Conservation (phyloP, 768 basidiomycete genomes). For the Boletus reticulatus region DNA sequence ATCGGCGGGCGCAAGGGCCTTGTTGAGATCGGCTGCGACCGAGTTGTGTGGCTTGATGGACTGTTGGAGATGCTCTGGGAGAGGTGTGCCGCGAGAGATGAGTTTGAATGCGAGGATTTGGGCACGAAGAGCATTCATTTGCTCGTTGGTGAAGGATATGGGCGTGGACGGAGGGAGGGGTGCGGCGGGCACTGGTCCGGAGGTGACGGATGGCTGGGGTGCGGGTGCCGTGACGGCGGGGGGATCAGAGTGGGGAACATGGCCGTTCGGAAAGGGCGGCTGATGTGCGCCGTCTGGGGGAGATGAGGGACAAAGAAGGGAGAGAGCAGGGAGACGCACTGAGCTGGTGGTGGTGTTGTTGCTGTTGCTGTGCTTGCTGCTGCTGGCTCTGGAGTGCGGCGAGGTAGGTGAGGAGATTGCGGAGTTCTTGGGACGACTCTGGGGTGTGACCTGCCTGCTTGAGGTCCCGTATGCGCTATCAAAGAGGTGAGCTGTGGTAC, state of each 20-base stretch:
- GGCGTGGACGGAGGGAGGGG: constrained; percentile 65
- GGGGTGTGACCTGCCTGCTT: constrained; percentile 43
- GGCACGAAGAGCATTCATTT: constrained; percentile 71
- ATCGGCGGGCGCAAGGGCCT: constrained; percentile 59
- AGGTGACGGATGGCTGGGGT: constrained; percentile 38
- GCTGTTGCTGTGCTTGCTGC: constrained; percentile 27
- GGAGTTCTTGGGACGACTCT: constrained; percentile 45
- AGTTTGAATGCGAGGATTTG: constrained; percentile 84
- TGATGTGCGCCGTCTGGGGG: constrained; percentile 27
- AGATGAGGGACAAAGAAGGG: constrained; percentile 18
- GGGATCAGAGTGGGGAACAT: constrained; percentile 33
- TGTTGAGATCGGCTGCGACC: constrained; percentile 62
- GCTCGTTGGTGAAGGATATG: constrained; percentile 75
- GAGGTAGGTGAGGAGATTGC: constrained; percentile 39
- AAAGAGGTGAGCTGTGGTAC: background rate
- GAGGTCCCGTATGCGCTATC: constrained; percentile 45
- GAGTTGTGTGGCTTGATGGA: constrained; percentile 65
- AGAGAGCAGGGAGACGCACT: constrained; percentile 26
- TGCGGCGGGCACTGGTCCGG: constrained; percentile 50
- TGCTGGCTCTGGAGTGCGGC: constrained; percentile 28
- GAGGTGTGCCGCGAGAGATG: constrained; percentile 59
- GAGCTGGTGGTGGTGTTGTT: constrained; percentile 27
- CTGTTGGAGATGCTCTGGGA: constrained; percentile 68
- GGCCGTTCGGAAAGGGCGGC: constrained; percentile 46
- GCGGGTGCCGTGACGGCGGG: constrained; percentile 19